These are phyloP conservation scores for Wickerhamiella shivajii DNA, from an alignment of 805 yeast genomes.

Conservation along the genomic window DNA sequence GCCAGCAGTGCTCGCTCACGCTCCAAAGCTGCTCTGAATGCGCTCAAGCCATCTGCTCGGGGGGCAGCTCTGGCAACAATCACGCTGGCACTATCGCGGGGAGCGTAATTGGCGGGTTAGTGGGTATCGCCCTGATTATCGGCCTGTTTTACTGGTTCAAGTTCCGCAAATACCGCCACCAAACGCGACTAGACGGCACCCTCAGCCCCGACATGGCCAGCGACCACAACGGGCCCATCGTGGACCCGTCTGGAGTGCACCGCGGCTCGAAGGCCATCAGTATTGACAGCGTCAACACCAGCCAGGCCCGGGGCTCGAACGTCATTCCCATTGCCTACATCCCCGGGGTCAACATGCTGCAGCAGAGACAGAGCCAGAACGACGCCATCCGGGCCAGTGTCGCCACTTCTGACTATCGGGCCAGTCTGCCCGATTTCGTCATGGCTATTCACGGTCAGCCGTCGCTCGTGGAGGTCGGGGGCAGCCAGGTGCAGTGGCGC, in stretches of 20 bases:
- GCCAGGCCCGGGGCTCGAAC: slow-evolving; percentile 52
- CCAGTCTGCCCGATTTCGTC: slow-evolving; percentile 32
- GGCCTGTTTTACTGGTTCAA: slow-evolving; percentile 26
- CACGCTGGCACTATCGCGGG: slow-evolving; percentile 54
- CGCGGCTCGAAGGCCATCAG: slow-evolving; percentile 7
- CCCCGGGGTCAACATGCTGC: slow-evolving; percentile 57
- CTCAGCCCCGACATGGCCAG: neutral
- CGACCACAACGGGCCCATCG: neutral
- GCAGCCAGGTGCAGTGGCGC: slow-evolving; percentile 1
- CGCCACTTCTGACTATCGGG: slow-evolving; percentile 28
- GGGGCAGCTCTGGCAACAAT: slow-evolving; percentile 8
- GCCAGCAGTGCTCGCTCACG: slow-evolving; percentile 41
- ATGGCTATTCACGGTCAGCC: slow-evolving; percentile 71
- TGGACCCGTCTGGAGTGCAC: neutral
- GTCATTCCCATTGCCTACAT: slow-evolving; percentile 84
- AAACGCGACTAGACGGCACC: neutral
- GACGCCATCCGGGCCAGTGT: slow-evolving; percentile 24
- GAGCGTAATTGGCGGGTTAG: slow-evolving; percentile 53
- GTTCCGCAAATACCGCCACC: slow-evolving; percentile 12
- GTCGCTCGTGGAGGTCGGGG: slow-evolving; percentile 39
- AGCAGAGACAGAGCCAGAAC: slow-evolving; percentile 12
- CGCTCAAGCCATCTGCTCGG: slow-evolving; percentile 37
- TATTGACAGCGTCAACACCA: slow-evolving; percentile 18
- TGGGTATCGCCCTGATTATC: slow-evolving; percentile 29
- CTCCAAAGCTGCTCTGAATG: slow-evolving; percentile 44